phyloP scores from a whole-genome alignment of 2,329 filamentous ascomycete species.

The Curvularia lunata region DNA sequence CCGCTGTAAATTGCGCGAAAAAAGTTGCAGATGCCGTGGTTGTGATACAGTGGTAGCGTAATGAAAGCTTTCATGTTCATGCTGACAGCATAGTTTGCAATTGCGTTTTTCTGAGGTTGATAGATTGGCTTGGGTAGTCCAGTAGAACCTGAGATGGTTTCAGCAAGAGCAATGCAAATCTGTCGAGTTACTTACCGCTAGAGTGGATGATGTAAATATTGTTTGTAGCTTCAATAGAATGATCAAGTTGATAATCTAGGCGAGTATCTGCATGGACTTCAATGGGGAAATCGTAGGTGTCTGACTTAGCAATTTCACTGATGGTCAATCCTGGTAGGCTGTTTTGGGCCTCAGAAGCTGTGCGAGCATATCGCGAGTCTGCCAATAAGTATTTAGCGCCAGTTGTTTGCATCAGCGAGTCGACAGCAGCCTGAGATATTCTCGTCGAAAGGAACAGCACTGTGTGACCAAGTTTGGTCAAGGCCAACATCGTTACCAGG shows the following conservation, averaged over 20 bases:
- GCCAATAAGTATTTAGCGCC: slow-evolving; percentile 31
- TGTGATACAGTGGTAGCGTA: slow-evolving; percentile 33
- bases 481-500: slow-evolving; percentile 60
- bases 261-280: slow-evolving; percentile 35
- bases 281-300: slow-evolving; percentile 30
- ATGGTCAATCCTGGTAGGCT: slow-evolving; percentile 18
- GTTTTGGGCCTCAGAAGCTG: slow-evolving; percentile 17
- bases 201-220: slow-evolving; percentile 37
- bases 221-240: slow-evolving; percentile 23
- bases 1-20: slow-evolving; percentile 34
- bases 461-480: slow-evolving; percentile 63
- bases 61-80: slow-evolving; percentile 35
- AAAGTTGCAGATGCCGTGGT: slow-evolving; percentile 38
- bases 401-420: slow-evolving; percentile 49
- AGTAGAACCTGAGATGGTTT: slow-evolving; percentile 57
- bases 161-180: background rate
- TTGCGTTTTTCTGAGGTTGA: slow-evolving; percentile 57
- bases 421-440: slow-evolving; percentile 59
- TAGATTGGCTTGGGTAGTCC: slow-evolving; percentile 69
- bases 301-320: slow-evolving; percentile 22
- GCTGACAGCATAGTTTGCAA: slow-evolving; percentile 29
- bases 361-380: slow-evolving; percentile 46
- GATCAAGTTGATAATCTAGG: slow-evolving; percentile 33
- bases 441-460: slow-evolving; percentile 63
- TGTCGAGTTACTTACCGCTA: slow-evolving; percentile 29